A percentile compares a stretch with the other conserved stretches of the same genome.
Evolutionary conservation across 495 filamentous ascomycete species (phyloP).

Genomic region (Penicillium alfredii): DNA sequence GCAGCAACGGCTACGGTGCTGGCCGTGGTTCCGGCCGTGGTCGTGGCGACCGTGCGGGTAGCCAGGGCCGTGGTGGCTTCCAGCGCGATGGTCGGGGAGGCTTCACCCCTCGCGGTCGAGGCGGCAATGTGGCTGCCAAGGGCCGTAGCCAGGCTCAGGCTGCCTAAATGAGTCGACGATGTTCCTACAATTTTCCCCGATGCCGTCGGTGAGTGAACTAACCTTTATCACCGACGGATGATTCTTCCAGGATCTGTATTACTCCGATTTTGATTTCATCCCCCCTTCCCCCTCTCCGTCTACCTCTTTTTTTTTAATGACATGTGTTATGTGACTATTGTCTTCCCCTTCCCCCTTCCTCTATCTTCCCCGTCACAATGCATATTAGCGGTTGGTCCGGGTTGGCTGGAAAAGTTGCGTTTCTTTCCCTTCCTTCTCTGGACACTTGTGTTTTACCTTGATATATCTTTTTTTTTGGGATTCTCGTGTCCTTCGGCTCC

Average conservation of each 20-base stretch:
- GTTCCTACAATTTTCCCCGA: constrained; percentile 7
- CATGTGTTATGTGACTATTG: constrained; percentile 45
- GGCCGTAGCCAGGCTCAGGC: constrained; percentile 46
- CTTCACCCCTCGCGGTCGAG: constrained; percentile 49
- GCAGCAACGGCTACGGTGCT: constrained; percentile 53
- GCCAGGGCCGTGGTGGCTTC: constrained; percentile 62
- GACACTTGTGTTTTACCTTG: constrained; percentile 23
- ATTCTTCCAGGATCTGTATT: constrained; percentile 37
- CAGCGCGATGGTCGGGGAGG: constrained; percentile 59
- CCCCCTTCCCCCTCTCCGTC: not conserved
- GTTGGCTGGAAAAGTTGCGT: constrained; percentile 39
- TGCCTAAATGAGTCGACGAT: constrained; percentile 28
- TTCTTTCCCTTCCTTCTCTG: constrained; percentile 32
- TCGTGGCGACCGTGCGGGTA: constrained; percentile 61
- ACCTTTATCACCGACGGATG: constrained; percentile 6
- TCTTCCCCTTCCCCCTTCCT: constrained; percentile 9
- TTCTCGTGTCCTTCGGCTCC: constrained; percentile 21
- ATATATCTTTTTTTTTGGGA: constrained; percentile 6
- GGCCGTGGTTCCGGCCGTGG: constrained; percentile 54
- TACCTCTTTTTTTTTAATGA: constrained; percentile 35
- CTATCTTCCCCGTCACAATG: constrained; percentile 34
- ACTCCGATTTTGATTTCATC: constrained; percentile 33
- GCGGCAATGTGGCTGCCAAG: constrained; percentile 45
- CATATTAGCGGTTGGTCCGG: constrained; percentile 44
- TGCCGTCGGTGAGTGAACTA: constrained; percentile 4